Evolutionary conservation across 345 rosid genomes (phyloP).

Genomic region (Eucalyptus sp.): DNA sequence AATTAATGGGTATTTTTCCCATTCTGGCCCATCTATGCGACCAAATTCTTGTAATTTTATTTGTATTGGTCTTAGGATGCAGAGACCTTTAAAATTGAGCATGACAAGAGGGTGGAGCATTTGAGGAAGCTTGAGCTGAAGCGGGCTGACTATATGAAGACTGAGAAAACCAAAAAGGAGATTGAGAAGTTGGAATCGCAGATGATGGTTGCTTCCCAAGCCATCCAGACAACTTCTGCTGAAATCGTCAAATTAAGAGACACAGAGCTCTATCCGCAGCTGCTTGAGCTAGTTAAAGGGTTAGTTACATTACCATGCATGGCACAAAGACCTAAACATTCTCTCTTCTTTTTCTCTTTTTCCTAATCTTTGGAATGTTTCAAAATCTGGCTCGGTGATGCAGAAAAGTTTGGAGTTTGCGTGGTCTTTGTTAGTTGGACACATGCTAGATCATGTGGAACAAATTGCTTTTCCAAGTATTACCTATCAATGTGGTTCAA

Average conservation of each 20-base stretch:
- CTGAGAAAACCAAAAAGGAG: slow-evolving; percentile 72
- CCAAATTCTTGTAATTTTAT: neutral
- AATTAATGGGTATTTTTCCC: neutral
- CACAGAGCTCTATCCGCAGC: slow-evolving; percentile 79
- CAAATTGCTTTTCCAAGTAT: neutral
- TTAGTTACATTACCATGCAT: slow-evolving; percentile 10
- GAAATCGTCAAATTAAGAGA: slow-evolving; percentile 86
- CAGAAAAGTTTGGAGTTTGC: neutral
- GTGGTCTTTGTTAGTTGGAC: neutral
- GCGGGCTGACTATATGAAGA: slow-evolving; percentile 74
- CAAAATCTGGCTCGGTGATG: neutral
- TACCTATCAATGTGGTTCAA: neutral
- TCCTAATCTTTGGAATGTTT: neutral
- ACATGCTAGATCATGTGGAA: neutral
- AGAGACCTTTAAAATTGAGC: slow-evolving; percentile 59
- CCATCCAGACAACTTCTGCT: slow-evolving; percentile 63
- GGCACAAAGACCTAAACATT: neutral
- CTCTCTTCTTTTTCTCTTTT: neutral
- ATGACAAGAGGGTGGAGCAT: slow-evolving; percentile 68
- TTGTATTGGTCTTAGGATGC: slow-evolving; percentile 27
- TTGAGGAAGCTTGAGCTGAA: slow-evolving; percentile 77
- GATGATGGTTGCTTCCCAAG: slow-evolving; percentile 73
- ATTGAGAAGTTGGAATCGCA: slow-evolving; percentile 84
- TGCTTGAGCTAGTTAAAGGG: slow-evolving; percentile 83
- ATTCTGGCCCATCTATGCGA: neutral